Conservation (phyloP, 2,329 filamentous ascomycete species). For the Nemania sp. region DNA sequence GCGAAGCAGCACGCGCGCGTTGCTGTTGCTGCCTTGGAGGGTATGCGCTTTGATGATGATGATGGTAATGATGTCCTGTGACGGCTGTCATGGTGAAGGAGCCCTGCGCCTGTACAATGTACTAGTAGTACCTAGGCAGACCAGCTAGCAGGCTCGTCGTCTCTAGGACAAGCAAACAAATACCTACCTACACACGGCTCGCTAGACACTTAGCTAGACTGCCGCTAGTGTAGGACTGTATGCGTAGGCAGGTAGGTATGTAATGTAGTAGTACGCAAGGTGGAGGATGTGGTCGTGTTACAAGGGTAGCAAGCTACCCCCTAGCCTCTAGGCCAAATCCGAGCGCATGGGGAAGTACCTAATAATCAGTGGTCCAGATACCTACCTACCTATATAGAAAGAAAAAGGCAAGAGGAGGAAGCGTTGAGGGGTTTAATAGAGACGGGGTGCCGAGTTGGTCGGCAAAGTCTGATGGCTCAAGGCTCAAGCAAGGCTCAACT, state of each 20-base stretch:
- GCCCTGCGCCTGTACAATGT: background rate
- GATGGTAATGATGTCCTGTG: slow-evolving; percentile 42
- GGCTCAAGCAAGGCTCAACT: slow-evolving; percentile 3
- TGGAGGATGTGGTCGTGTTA: slow-evolving; percentile 3
- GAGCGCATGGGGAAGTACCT: slow-evolving; percentile 24
- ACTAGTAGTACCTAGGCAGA: no score
- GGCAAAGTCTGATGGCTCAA: background rate
- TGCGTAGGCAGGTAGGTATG: no score
- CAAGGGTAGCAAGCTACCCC: slow-evolving; percentile 35
- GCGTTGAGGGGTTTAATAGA: background rate
- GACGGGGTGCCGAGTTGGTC: slow-evolving; percentile 24
- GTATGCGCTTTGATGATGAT: slow-evolving; percentile 41
- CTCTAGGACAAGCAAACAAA: slow-evolving; percentile 36
- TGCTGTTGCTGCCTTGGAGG: slow-evolving; percentile 39
- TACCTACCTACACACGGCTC: background rate
- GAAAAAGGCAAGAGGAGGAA: background rate
- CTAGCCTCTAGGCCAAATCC: slow-evolving; percentile 13
- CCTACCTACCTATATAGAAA: background rate
- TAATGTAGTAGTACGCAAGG: background rate
- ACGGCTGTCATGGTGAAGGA: slow-evolving; percentile 47
- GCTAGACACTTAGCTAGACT: background rate
- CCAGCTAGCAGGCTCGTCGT: background rate
- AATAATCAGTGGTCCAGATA: no score
- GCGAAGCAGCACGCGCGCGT: slow-evolving; percentile 24
- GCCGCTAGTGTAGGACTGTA: background rate